Evolutionary conservation across 345 rosid species (phyloP), one percentile per base, ranked within the genome.

Genomic region (Cochlearia excelsa): DNA sequence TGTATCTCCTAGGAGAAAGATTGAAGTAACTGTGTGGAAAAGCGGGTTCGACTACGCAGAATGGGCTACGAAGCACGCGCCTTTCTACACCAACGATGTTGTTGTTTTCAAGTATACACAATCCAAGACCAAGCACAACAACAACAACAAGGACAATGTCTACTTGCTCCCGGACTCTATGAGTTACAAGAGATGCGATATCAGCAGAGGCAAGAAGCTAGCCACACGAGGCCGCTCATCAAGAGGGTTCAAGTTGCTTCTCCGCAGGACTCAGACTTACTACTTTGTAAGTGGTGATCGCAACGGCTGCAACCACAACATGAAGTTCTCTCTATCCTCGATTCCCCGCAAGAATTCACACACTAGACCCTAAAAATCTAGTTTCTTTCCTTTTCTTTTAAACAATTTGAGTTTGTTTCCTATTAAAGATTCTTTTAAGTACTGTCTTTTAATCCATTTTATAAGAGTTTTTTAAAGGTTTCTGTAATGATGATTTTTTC

Each of bases 121-220:
- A 58, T 46, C 30, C 29, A 57, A 3, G 4, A 3, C 35, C 35
- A 33, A 16, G 9, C 29, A 45, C 9, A 33, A 3, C 6, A 3
- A 60, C 29, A 30, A 30, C 3, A 28, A 29, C 23, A 48, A 29
- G 2, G 30, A 60, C 55, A 9, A 38, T 38, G 65, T 60, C 46
- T 60, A 60, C 55, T 60, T 48, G 46, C 38, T 60, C 35, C 38
- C 29, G 4, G 46, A 60, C 9, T 27, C 8, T 28, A 48, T 9
- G 16, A 60, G 65, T 29, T 60, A 48, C 55, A 48, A 33, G 26
- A 47, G 54, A 60, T 60, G 65, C 38, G 55, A 60, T 60, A 27
- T 47, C 11, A 11, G 6, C 16, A 29, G 38, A 60, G 55, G 46
- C 3, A 48, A 38, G 46, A 48, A 60, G 46, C 46, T 60, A 48